phyloP scores from a whole-genome alignment of 306 rosid genomes.

The Canavalia gladiata region DNA sequence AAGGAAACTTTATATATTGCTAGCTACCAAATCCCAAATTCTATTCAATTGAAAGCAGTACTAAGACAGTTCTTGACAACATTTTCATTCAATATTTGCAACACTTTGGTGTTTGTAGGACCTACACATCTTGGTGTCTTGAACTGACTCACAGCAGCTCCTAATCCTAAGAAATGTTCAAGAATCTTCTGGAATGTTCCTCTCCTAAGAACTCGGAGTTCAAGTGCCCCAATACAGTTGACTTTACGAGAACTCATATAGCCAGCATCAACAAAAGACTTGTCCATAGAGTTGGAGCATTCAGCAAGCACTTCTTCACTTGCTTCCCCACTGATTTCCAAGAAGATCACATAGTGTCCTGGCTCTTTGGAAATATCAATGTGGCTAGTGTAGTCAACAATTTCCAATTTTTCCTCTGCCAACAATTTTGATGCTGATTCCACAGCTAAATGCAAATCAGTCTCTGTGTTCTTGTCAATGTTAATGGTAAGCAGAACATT shows the following conservation, averaged over 20 bases:
- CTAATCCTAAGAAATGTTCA: slow-evolving; percentile 69
- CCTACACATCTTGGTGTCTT: slow-evolving; percentile 89
- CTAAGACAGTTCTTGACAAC: slow-evolving; percentile 73
- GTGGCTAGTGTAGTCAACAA: slow-evolving; percentile 82
- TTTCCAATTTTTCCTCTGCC: slow-evolving; percentile 74
- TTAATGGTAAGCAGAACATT: slow-evolving; percentile 74
- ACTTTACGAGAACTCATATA: slow-evolving; percentile 73
- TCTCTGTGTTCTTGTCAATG: slow-evolving; percentile 94
- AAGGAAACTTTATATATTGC: slow-evolving; percentile 1
- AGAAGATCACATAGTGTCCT: slow-evolving; percentile 88
- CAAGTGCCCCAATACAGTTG: slow-evolving; percentile 71
- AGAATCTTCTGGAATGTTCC: slow-evolving; percentile 88
- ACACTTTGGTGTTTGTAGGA: slow-evolving; percentile 58
- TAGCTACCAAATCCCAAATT: slow-evolving; percentile 28
- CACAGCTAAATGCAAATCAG: slow-evolving; percentile 77
- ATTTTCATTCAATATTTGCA: slow-evolving; percentile 72
- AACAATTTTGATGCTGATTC: slow-evolving; percentile 67
- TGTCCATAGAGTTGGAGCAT: slow-evolving; percentile 82
- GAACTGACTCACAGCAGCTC: slow-evolving; percentile 77
- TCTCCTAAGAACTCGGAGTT: slow-evolving; percentile 69
- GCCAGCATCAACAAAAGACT: slow-evolving; percentile 77
- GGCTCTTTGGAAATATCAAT: slow-evolving; percentile 72
- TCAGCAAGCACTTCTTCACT: slow-evolving; percentile 69
- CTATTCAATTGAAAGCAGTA: slow-evolving; percentile 61
- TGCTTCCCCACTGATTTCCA: slow-evolving; percentile 84